Evolutionary conservation across 1,284 basidiomycete genomes (phyloP).

Genomic region (Cryptococcus hybrid): DNA sequence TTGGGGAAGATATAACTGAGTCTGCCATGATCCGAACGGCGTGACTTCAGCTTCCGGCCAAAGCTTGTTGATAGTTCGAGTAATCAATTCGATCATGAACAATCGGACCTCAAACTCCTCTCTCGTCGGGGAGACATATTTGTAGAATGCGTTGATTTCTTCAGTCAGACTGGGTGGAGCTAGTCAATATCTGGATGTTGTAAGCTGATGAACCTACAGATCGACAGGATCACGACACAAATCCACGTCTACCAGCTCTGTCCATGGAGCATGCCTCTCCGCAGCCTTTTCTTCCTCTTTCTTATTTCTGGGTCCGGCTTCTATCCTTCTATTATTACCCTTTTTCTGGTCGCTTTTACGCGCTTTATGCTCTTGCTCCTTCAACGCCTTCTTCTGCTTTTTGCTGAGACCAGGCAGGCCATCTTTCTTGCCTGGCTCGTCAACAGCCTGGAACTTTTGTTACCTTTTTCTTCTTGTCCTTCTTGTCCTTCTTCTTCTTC

Average conservation of each 20-base stretch:
- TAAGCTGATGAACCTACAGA: constrained; percentile 57
- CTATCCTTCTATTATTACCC: constrained; percentile 35
- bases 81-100: constrained; percentile 72
- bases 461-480: constrained; percentile 34
- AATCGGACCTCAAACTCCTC: constrained; percentile 81
- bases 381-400: constrained; percentile 15
- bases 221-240: constrained; percentile 72
- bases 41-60: constrained; percentile 80
- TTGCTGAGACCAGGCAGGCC: constrained; percentile 17
- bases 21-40: constrained; percentile 92
- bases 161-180: constrained; percentile 63
- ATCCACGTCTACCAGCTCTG: constrained; percentile 73
- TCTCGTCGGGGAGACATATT: constrained; percentile 82
- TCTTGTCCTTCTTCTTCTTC: constrained; percentile 13
- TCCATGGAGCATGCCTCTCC: constrained; percentile 74
- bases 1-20: constrained; percentile 87
- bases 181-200: not conserved
- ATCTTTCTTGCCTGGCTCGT: not conserved
- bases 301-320: constrained; percentile 56
- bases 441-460: not conserved
- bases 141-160: constrained; percentile 80
- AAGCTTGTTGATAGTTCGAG: constrained; percentile 60
- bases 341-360: constrained; percentile 17
- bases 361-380: constrained; percentile 31
- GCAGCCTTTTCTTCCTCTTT: constrained; percentile 61